Evolutionary conservation across 495 filamentous ascomycete genomes (phyloP), one percentile per base, ranked within the genome.

Genomic region (Neurospora sp.): DNA sequence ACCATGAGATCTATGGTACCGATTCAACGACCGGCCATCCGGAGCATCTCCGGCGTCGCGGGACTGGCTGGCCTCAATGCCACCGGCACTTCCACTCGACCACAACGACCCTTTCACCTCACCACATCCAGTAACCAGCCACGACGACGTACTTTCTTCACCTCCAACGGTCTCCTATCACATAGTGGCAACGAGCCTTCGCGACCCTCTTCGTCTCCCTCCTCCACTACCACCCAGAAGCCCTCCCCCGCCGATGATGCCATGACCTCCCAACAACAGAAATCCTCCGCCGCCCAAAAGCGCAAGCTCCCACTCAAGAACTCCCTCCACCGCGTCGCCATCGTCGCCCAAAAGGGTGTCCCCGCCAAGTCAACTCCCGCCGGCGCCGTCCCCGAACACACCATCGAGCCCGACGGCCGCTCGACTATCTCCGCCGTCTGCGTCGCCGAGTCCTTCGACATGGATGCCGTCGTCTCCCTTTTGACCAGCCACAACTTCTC

Each of bases 391-490:
- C 45, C 69, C 62, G 13, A 71, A 28, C 59, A 62, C 13, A 31
- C 45, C 5, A 74, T 77, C 15, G 38, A 38, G 24, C 40, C 69
- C 13, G 79, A 82, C 45, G 79, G 78, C n/a, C 78, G 71, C 71
- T 82, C 92, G 83, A 88, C 85, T 71, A 90, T 97, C 45, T 93
- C 89, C 38, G 94, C 94, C 4, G 91, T 94, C 76, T 94, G 93
- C 76, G 90, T 93, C 3, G 93, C 94, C 28, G 93, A 97, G 79
- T 90, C 92, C 78, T 97, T 96, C 82, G 86, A 96, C 77, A 92
- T 97, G 82, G 85, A 88, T 75, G 83, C 85, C 71, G 92, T 93
- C 5, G 86, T 89, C 71, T 88, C 90, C 21, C 90, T 96, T 17
- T 79, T 97, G 10, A 85, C 89, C 72, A 86, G 88, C 70, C 89